Percentiles rank a stretch among this genome's conserved stretches.
These are phyloP conservation scores for Onygenales sp. DNA, from an alignment of 2,329 filamentous ascomycete genomes.

Conservation along the genomic window DNA sequence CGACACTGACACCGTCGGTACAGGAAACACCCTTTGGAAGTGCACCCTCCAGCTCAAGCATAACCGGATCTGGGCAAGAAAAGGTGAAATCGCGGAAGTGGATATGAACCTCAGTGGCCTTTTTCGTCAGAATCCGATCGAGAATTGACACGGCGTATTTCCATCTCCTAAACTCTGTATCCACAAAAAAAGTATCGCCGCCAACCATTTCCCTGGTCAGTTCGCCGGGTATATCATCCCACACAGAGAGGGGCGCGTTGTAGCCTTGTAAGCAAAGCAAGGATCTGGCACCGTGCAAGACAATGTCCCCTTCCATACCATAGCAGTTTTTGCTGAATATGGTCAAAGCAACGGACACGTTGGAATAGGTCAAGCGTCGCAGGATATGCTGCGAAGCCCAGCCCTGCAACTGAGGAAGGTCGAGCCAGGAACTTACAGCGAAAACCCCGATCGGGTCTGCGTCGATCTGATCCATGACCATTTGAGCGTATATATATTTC, in stretches of 20 bases:
- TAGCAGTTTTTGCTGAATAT: not conserved
- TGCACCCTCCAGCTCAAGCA: not conserved
- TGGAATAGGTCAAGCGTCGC: not conserved
- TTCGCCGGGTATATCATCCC: not conserved
- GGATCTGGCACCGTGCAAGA: not conserved
- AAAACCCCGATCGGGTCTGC: not conserved
- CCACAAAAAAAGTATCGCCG: not conserved
- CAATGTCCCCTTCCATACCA: not conserved
- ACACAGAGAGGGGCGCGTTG: not conserved
- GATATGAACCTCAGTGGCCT: not conserved
- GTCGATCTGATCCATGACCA: not conserved
- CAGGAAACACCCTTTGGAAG: not conserved
- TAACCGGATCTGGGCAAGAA: not conserved
- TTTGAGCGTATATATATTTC: not conserved
- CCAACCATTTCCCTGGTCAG: not conserved
- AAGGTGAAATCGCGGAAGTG: not conserved
- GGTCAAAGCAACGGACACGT: not conserved
- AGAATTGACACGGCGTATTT: not conserved
- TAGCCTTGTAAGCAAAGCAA: not conserved
- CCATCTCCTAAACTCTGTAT: not conserved
- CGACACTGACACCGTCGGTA: not conserved
- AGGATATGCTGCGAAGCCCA: not conserved
- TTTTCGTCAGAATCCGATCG: not conserved
- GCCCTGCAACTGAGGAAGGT: not conserved
- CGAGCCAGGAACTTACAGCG: not conserved